phyloP scores from a whole-genome alignment of 2,329 filamentous ascomycete genomes.

The Botrytis cinerea region DNA sequence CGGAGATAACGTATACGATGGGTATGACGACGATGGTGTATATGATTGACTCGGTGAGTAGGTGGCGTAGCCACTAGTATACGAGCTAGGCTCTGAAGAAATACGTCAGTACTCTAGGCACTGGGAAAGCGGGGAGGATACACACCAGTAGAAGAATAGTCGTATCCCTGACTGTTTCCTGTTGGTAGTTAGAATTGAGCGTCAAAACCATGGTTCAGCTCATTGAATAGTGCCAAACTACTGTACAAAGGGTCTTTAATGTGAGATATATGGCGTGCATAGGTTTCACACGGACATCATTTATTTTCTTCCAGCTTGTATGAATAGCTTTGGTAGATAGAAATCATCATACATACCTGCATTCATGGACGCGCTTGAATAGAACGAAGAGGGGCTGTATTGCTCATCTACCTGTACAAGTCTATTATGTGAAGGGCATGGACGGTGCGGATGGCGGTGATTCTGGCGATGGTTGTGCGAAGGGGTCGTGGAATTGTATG shows the following conservation, averaged over 20 bases:
- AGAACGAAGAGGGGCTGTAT: conserved; percentile 3
- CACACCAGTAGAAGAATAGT: conserved; percentile 18
- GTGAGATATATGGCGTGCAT: not conserved
- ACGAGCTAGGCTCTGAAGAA: not conserved
- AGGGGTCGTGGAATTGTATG: not conserved
- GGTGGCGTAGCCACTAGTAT: not conserved
- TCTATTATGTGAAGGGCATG: not conserved
- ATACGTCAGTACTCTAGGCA: not conserved
- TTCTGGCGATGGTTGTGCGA: not conserved
- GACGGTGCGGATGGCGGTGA: not conserved
- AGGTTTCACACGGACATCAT: not conserved
- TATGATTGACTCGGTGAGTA: conserved; percentile 4
- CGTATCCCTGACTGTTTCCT: conserved; percentile 11
- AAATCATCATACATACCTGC: conserved; percentile 17
- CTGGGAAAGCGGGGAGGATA: not conserved
- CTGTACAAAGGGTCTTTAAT: not conserved
- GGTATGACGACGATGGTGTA: not conserved
- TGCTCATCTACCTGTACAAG: conserved; percentile 5
- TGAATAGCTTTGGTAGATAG: not conserved
- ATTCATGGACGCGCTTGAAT: conserved; percentile 1
- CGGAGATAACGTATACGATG: conserved; percentile 3
- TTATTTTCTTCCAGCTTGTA: not conserved
- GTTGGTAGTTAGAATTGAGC: conserved; percentile 11
- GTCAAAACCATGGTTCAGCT: not conserved
- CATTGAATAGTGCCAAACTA: not conserved